Base-by-base conservation (phyloP, 306 rosid species). In the Astragalus glycyphyllos region DNA sequence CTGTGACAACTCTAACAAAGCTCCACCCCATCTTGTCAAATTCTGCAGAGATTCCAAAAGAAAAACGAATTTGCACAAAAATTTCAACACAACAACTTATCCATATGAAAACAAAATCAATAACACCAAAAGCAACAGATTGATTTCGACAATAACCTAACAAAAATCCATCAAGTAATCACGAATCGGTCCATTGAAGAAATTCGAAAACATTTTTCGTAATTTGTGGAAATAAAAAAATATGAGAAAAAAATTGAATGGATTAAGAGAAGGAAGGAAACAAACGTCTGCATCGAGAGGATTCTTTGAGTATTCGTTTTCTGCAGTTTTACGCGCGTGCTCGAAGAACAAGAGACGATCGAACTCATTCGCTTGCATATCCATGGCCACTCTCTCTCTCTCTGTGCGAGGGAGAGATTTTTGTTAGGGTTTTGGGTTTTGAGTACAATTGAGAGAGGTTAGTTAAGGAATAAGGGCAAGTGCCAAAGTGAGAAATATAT, bases 11-110 rank as follows among this genome's bases (percentile, higher is more conserved):
- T 93, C 97, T 11, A 90, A 67, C 13, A 90, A 74, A 68, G 90
- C 90, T 68, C 96, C 96, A 5, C 87, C 97, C 98, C 98, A 93
- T 73, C 92, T 85, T 14, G 96, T 82, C 85, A 93, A 84, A 79
- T 93, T 93, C 98, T 93, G 78, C 76, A 71, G 17, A 61, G 42
- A 31, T 58, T 46, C 58, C 3, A 9, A 7, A 17, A 5, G 5
- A 48, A 5, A 69, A 26, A 20, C 23, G 23, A 20, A 20, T 20
- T 20, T 20, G 29, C 10, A 69, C 11, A 9, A n/a, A 4, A 7
- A 32, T 58, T 55, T 10, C 50, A 50, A 69, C 5, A 17, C 26
- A 58, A 29, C 53, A 13, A 48, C 62, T 32, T 55, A 48, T 47
- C 15, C 37, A 38, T 41, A 6, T 11, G 13, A 17, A 53, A 1